These are phyloP conservation scores for Trichothecium sympodiale DNA, from an alignment of 2,329 filamentous ascomycete species.

Conservation along the genomic window DNA sequence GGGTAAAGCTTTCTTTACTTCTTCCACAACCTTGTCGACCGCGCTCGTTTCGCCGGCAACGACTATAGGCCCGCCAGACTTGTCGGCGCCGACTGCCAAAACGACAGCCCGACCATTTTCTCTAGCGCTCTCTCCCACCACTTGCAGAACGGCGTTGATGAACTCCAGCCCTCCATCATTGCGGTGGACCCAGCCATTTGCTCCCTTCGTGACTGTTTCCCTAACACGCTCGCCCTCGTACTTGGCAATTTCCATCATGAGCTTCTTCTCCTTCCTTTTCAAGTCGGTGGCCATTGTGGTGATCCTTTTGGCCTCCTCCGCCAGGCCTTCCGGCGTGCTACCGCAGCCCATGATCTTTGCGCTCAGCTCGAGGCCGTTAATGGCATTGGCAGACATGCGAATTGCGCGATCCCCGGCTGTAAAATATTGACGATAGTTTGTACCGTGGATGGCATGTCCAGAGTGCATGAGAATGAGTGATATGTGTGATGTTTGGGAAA, in stretches of 20 bases:
- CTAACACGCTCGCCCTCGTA: slow-evolving; percentile 15
- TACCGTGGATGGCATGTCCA: slow-evolving; percentile 17
- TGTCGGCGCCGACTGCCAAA: slow-evolving; percentile 15
- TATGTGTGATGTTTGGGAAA: slow-evolving; percentile 18
- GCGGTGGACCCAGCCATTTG: slow-evolving; percentile 13
- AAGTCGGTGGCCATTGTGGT: slow-evolving; percentile 10
- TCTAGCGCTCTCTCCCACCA: slow-evolving; percentile 11
- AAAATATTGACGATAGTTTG: slow-evolving; percentile 19
- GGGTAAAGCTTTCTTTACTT: slow-evolving; percentile 9
- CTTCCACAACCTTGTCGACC: slow-evolving; percentile 9
- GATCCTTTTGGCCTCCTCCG: slow-evolving; percentile 7
- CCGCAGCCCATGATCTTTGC: slow-evolving; percentile 15
- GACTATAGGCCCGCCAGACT: slow-evolving; percentile 12
- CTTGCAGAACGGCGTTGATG: slow-evolving; percentile 15
- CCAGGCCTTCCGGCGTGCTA: slow-evolving; percentile 11
- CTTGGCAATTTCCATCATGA: slow-evolving; percentile 15
- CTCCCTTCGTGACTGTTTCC: slow-evolving; percentile 6
- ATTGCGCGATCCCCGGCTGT: slow-evolving; percentile 16
- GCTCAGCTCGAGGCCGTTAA: slow-evolving; percentile 12
- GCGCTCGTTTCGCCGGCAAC: slow-evolving; percentile 12
- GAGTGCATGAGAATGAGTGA: slow-evolving; percentile 16
- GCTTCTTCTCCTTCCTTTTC: slow-evolving; percentile 14
- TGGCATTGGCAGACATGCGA: slow-evolving; percentile 10
- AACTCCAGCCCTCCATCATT: slow-evolving; percentile 16
- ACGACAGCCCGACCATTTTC: slow-evolving; percentile 10